Conservation (phyloP, 306 rosid species). For the Rubus idaeus region DNA sequence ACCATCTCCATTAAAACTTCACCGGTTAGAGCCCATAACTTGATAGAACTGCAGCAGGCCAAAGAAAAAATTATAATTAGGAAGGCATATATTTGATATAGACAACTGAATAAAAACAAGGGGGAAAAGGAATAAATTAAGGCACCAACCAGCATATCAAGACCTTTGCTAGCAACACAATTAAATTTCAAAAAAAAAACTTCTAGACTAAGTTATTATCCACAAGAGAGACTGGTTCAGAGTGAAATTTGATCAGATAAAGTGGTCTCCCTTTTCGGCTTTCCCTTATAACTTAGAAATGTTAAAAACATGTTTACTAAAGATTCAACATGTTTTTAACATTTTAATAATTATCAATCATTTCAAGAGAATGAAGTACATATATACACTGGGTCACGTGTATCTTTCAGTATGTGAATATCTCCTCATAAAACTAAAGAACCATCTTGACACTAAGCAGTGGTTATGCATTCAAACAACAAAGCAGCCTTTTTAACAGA, state of each 20-base stretch:
- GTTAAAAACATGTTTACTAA: neutral
- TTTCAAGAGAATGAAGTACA: neutral
- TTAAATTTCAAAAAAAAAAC: neutral
- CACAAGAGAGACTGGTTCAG: neutral
- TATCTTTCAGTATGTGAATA: neutral
- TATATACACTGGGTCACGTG: neutral
- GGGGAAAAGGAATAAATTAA: neutral
- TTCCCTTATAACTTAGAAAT: neutral
- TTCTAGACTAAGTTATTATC: neutral
- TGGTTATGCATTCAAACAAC: neutral
- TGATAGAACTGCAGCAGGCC: constrained; percentile 62
- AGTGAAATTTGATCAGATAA: neutral
- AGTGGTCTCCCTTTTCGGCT: neutral
- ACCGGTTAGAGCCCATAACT: constrained; percentile 87
- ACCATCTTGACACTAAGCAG: neutral
- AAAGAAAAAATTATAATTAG: constrained; percentile 26
- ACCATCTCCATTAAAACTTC: constrained; percentile 87
- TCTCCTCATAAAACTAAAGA: neutral
- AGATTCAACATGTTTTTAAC: neutral
- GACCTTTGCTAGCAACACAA: neutral
- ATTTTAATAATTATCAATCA: neutral
- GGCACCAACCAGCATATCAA: neutral
- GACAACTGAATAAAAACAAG: neutral
- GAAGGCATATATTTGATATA: constrained; percentile 4
- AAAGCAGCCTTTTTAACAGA: neutral